phyloP scores from a whole-genome alignment of 768 basidiomycete genomes.

The Lentinula guzmanii region DNA sequence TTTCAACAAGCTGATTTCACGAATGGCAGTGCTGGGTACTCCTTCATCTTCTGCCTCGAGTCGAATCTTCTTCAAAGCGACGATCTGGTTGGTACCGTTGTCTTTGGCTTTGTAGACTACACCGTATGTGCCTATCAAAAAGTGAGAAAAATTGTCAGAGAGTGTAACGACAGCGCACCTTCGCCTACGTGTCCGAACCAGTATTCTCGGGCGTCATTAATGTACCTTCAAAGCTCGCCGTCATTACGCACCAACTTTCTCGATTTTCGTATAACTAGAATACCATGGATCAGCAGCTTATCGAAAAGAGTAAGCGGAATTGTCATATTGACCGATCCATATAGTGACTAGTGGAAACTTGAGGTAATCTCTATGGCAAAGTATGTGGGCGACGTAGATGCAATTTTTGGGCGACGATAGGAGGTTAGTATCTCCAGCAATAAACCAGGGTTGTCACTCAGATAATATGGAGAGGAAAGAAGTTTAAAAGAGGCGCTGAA shows the following conservation, averaged over 20 bases:
- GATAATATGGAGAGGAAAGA: background rate
- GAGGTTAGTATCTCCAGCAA: background rate
- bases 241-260: slow-evolving; percentile 86
- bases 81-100: slow-evolving; percentile 68
- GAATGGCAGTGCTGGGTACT: slow-evolving; percentile 95
- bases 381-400: background rate
- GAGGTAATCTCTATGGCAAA: background rate
- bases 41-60: slow-evolving; percentile 99
- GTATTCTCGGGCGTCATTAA: background rate
- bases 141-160: background rate
- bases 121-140: slow-evolving; percentile 81
- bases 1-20: slow-evolving; percentile 96
- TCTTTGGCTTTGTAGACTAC: slow-evolving; percentile 98
- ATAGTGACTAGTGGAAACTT: background rate
- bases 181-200: slow-evolving; percentile 29
- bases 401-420: background rate
- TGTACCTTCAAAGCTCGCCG: background rate
- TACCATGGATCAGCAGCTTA: background rate
- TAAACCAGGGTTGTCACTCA: background rate
- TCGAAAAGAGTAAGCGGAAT: background rate
- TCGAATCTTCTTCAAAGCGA: slow-evolving; percentile 97
- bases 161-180: slow-evolving; percentile 21
- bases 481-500: background rate
- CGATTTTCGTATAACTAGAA: slow-evolving; percentile 89
- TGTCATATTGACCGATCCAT: slow-evolving; percentile 41